Evolutionary conservation across 2,329 filamentous ascomycete genomes (phyloP).

Genomic region (Colletotrichum sidae): DNA sequence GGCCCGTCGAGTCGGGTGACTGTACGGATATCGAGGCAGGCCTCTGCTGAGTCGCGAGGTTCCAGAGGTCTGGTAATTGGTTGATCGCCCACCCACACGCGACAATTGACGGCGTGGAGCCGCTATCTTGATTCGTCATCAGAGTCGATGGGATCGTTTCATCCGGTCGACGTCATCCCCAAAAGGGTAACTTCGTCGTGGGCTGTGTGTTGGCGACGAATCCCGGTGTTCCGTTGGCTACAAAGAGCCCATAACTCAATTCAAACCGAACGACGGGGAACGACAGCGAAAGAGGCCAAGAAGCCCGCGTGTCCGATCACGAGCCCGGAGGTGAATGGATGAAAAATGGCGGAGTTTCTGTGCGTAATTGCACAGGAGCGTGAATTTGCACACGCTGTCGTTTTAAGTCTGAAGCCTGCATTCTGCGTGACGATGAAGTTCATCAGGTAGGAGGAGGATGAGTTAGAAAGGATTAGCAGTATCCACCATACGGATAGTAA

Average conservation of each 20-base stretch:
- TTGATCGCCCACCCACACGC: conserved; percentile 26
- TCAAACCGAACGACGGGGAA: neutral
- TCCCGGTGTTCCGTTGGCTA: neutral
- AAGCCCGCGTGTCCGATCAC: too few relatives aligned
- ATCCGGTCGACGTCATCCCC: conserved; percentile 7
- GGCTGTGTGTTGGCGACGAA: neutral
- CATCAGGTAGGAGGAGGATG: too few relatives aligned
- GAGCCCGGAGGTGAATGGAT: too few relatives aligned
- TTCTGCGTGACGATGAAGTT: too few relatives aligned
- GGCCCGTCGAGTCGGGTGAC: conserved; percentile 1
- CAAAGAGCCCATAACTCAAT: neutral
- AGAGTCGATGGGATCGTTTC: conserved; percentile 21
- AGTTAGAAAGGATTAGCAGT: too few relatives aligned
- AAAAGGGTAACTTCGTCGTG: neutral
- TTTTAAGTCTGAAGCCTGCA: too few relatives aligned
- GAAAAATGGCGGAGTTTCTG: too few relatives aligned
- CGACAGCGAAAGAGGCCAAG: too few relatives aligned
- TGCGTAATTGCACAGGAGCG: too few relatives aligned
- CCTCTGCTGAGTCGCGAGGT: conserved; percentile 1
- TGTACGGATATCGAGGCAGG: neutral
- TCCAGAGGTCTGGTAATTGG: conserved; percentile 12
- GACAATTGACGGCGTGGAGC: conserved; percentile 22
- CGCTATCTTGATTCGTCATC: conserved; percentile 15
- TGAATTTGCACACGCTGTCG: too few relatives aligned
- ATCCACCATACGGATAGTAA: too few relatives aligned